Evolutionary conservation across 495 filamentous ascomycete genomes (phyloP).

Genomic region (Trichoderma gamsii): DNA sequence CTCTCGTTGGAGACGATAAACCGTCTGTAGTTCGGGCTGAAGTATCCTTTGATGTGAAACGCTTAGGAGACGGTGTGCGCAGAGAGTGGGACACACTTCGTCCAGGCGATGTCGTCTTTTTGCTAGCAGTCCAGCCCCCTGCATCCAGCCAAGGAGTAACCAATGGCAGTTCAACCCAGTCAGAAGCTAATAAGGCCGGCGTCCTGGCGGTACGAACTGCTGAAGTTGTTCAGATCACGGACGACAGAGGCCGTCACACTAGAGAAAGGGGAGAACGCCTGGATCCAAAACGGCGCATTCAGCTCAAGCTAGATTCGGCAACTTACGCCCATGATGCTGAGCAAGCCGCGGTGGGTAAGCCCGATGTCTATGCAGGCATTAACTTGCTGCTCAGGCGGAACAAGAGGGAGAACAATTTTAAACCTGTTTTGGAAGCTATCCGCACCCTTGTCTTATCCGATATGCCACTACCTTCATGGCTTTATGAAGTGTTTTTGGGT

Average conservation of each 20-base stretch:
- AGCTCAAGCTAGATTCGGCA: slow-evolving; percentile 73
- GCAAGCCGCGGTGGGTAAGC: slow-evolving; percentile 53
- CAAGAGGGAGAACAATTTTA: slow-evolving; percentile 95
- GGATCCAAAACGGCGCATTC: slow-evolving; percentile 45
- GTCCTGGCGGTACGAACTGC: slow-evolving; percentile 72
- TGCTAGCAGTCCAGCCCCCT: slow-evolving; percentile 64
- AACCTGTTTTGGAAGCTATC: slow-evolving; percentile 85
- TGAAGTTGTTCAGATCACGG: slow-evolving; percentile 79
- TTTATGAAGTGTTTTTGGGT: slow-evolving; percentile 94
- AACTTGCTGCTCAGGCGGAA: slow-evolving; percentile 82
- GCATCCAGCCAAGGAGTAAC: slow-evolving; percentile 38
- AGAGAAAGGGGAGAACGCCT: slow-evolving; percentile 49
- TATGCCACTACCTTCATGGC: slow-evolving; percentile 80
- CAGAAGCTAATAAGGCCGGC: slow-evolving; percentile 51
- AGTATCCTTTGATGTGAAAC: slow-evolving; percentile 78
- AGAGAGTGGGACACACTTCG: slow-evolving; percentile 89
- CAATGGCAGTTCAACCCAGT: slow-evolving; percentile 46
- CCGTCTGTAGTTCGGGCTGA: slow-evolving; percentile 86
- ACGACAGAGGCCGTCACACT: slow-evolving; percentile 76
- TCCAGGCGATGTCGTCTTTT: slow-evolving; percentile 83
- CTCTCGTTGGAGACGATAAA: slow-evolving; percentile 75
- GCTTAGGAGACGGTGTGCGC: slow-evolving; percentile 64
- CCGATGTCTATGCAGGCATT: slow-evolving; percentile 75
- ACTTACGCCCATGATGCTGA: slow-evolving; percentile 77
- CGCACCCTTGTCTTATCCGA: slow-evolving; percentile 79